Percentiles rank a stretch among this genome's conserved stretches.
Conservation (phyloP, 768 basidiomycete genomes). For the Amanita molliuscula region DNA sequence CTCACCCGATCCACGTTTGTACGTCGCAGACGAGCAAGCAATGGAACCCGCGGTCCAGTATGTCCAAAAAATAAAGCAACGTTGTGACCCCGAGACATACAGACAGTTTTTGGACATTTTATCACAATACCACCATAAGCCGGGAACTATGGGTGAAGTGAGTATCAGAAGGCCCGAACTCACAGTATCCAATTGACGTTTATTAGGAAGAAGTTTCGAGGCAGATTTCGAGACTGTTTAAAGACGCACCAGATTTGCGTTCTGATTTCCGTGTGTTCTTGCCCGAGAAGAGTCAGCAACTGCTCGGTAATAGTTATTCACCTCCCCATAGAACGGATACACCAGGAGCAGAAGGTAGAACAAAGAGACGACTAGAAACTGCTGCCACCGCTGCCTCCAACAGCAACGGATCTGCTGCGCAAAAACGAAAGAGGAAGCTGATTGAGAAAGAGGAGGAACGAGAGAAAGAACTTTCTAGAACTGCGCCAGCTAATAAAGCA, state of each 20-base stretch:
- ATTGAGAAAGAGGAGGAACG: constrained; percentile 38
- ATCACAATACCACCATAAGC: constrained; percentile 47
- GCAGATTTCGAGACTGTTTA: constrained; percentile 61
- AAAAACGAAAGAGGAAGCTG: constrained; percentile 61
- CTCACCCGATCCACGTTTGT: constrained; percentile 25
- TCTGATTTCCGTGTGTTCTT: constrained; percentile 70
- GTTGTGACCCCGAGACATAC: constrained; percentile 86
- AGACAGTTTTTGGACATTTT: constrained; percentile 71
- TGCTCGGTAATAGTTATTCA: constrained; percentile 33
- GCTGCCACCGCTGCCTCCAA: constrained; percentile 19
- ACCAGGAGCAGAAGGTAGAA: constrained; percentile 25
- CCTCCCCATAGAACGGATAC: constrained; percentile 23
- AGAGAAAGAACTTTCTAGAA: constrained; percentile 20
- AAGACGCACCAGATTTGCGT: constrained; percentile 64
- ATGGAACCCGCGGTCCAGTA: constrained; percentile 84
- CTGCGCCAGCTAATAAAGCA: constrained; percentile 29
- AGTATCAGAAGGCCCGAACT: constrained; percentile 9
- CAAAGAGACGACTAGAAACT: constrained; percentile 35
- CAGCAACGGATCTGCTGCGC: constrained; percentile 29
- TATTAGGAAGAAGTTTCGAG: constrained; percentile 54
- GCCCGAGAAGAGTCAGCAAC: constrained; percentile 45
- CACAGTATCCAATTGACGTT: constrained; percentile 10
- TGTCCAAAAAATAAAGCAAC: constrained; percentile 93
- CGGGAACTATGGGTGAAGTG: constrained; percentile 55
- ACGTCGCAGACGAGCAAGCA: constrained; percentile 30